These are phyloP conservation scores for Dacryopinax primogenitus DNA, from an alignment of 768 basidiomycete species.

Conservation along the genomic window DNA sequence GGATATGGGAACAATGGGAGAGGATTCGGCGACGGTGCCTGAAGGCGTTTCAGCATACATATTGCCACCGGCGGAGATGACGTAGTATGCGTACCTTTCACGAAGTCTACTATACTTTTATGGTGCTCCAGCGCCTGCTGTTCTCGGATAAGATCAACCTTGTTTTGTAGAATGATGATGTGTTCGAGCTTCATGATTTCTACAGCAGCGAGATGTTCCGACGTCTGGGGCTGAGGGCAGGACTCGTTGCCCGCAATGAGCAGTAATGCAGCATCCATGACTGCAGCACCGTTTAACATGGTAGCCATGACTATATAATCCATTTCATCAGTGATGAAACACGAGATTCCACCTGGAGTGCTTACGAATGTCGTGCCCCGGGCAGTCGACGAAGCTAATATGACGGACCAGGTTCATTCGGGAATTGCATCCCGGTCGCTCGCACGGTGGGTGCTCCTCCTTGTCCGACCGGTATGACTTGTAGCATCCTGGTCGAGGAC, in stretches of 20 bases:
- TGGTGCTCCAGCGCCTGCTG: constrained; percentile 88
- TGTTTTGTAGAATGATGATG: constrained; percentile 96
- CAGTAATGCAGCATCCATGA: constrained; percentile 96
- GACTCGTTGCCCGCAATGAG: constrained; percentile 97
- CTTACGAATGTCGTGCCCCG: constrained; percentile 19
- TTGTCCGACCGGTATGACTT: constrained; percentile 87
- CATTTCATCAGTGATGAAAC: not conserved
- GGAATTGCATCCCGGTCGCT: constrained; percentile 79
- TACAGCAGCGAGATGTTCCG: constrained; percentile 94
- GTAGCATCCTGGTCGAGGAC: constrained; percentile 89
- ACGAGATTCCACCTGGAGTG: not conserved
- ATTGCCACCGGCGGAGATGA: not conserved
- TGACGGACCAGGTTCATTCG: constrained; percentile 89
- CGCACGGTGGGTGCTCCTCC: constrained; percentile 86
- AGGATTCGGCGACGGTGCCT: constrained; percentile 95
- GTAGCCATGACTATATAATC: constrained; percentile 80
- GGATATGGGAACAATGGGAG: constrained; percentile 97
- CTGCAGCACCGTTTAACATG: constrained; percentile 98
- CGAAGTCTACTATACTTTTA: constrained; percentile 89
- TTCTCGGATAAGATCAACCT: constrained; percentile 96
- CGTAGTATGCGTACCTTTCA: constrained; percentile 52
- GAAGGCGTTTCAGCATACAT: not conserved
- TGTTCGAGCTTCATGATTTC: constrained; percentile 99
- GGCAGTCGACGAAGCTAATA: constrained; percentile 90
- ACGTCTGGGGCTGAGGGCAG: constrained; percentile 97